Evolutionary conservation across 495 filamentous ascomycete genomes (phyloP), one percentile per base, ranked within the genome.

Genomic region (Hypoxylon crocopeplum): DNA sequence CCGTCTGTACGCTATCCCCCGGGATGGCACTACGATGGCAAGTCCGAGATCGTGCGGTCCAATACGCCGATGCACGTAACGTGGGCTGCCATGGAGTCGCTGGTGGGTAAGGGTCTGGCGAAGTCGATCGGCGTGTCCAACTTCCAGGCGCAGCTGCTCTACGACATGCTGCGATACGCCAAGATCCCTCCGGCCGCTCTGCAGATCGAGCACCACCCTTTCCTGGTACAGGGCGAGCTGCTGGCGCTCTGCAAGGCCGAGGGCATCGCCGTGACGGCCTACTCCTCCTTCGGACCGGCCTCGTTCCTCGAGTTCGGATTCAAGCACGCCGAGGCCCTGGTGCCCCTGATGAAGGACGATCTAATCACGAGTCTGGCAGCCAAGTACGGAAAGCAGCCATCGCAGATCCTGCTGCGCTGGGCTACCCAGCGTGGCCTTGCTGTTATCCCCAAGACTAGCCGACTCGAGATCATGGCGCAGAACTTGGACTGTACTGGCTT

Each of bases 171-270:
- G 63, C 85, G 90, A 44, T 94, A 95, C 75, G 91, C 91, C 33
- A 84, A 83, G 58, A 83, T 92, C 71, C 81, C 78, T 29, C 92
- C 91, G 10, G 85, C 90, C 15, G 88, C 88, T 33, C 87, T 97
- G 30, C 93, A 98, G 81, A 89, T 98, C 77, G 93, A 97, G 82
- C 93, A 96, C 79, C 93, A 98, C 81, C 93, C 93, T n/a, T 97
- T 92, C 84, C 85, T 97, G 54, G 86, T 87, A 33, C 93, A 97
- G 82, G 76, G 77, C 59, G 82, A 85, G 25, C 84, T 97, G 37
- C 72, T 97, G 51, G 77, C 86, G 62, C 86, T 90, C 40, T 86
- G 85, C 62, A 81, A 90, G 79, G 69, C 72, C 32, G 77, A 94
- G 73, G 86, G 85, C 51, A 89, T 97, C 59, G 80, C 84, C 42